A percentile compares a stretch with the other conserved stretches of the same genome.
Evolutionary conservation across 2,329 filamentous ascomycete genomes (phyloP).

Genomic region (Didymella pinodella): DNA sequence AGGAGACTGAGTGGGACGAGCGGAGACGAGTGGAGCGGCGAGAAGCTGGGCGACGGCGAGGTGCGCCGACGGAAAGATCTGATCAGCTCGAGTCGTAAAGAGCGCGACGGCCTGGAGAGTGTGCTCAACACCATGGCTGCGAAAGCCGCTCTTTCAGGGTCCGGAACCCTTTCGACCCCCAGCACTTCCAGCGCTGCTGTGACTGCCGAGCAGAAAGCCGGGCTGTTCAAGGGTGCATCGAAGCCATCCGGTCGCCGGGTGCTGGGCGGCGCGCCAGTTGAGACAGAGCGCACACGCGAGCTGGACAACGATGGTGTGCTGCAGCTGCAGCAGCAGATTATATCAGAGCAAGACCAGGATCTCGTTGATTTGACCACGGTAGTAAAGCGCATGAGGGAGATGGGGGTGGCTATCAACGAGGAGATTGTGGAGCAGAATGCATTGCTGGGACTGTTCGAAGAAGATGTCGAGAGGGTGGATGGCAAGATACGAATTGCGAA

Average conservation of each 20-base stretch:
- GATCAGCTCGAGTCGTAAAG: conserved; percentile 70
- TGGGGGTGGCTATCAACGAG: conserved; percentile 77
- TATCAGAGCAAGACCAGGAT: conserved; percentile 77
- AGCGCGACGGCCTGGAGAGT: conserved; percentile 78
- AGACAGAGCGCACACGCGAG: conserved; percentile 79
- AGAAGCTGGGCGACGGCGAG: conserved; percentile 75
- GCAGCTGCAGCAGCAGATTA: conserved; percentile 76
- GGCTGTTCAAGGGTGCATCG: conserved; percentile 43
- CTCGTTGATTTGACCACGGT: conserved; percentile 73
- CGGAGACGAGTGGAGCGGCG: conserved; percentile 53
- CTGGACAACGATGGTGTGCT: conserved; percentile 78
- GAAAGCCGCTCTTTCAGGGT: conserved; percentile 55
- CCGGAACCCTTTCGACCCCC: conserved; percentile 30
- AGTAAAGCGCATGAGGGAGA: conserved; percentile 76
- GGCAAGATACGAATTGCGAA: conserved; percentile 78
- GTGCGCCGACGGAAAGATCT: conserved; percentile 75
- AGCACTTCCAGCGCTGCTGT: conserved; percentile 47
- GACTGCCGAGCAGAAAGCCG: conserved; percentile 47
- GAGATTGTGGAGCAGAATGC: conserved; percentile 65
- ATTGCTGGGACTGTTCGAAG: conserved; percentile 71
- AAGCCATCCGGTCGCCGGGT: conserved; percentile 65
- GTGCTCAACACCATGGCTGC: conserved; percentile 71
- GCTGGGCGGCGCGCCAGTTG: conserved; percentile 73
- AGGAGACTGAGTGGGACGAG: conserved; percentile 45
- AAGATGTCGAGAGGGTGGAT: conserved; percentile 70